Conservation (phyloP, 2,329 filamentous ascomycete genomes). For the Ampelomyces quisqualis region DNA sequence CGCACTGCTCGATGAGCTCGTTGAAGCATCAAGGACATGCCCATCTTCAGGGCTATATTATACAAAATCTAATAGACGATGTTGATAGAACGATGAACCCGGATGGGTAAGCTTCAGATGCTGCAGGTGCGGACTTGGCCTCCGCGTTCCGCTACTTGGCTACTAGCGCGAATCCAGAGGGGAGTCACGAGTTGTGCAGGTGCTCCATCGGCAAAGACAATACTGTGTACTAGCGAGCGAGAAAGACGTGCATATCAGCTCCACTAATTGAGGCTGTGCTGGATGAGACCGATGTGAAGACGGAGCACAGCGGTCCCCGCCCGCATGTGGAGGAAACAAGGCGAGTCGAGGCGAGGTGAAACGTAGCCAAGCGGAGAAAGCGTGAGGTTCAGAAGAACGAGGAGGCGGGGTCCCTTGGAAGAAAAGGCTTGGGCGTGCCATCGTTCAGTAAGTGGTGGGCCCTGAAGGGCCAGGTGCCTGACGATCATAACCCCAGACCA, state of each 20-base stretch:
- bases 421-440: slow-evolving; percentile 12
- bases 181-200: not conserved
- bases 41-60: slow-evolving; percentile 15
- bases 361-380: slow-evolving; percentile 8
- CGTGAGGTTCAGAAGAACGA: slow-evolving; percentile 2
- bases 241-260: slow-evolving; percentile 2
- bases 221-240: slow-evolving; percentile 2
- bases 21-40: not conserved
- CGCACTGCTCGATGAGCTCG: slow-evolving; percentile 9
- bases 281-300: slow-evolving; percentile 14
- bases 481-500: slow-evolving; percentile 7
- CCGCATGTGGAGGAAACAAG: slow-evolving; percentile 2
- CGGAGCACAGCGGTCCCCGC: slow-evolving; percentile 9
- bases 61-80: slow-evolving; percentile 8
- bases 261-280: slow-evolving; percentile 20
- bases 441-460: slow-evolving; percentile 6
- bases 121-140: slow-evolving; percentile 20
- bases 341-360: slow-evolving; percentile 16
- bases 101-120: slow-evolving; percentile 5
- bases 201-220: not conserved
- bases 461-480: slow-evolving; percentile 8
- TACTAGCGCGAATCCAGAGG: slow-evolving; percentile 1
- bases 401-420: slow-evolving; percentile 15
- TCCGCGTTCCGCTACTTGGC: slow-evolving; percentile 18
- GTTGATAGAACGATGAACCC: slow-evolving; percentile 6